Evolutionary conservation across 1,139 yeast genomes (phyloP).

Genomic region (Spencermartinsiella ligniputridi): DNA sequence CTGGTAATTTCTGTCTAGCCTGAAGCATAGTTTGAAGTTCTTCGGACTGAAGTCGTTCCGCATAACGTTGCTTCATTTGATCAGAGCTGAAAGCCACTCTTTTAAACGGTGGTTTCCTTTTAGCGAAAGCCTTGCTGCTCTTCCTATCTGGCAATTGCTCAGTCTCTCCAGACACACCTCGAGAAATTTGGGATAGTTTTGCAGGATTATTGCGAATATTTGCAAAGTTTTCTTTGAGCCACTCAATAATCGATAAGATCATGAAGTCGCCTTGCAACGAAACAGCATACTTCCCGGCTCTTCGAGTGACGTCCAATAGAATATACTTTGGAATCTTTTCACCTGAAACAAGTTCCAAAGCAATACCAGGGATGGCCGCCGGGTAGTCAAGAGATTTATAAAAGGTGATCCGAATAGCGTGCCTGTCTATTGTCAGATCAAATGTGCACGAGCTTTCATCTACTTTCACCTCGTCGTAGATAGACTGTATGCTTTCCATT

Average conservation of each 20-base stretch:
- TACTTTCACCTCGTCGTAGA: slow-evolving; percentile 34
- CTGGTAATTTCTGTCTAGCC: slow-evolving; percentile 63
- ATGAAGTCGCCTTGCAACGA: slow-evolving; percentile 63
- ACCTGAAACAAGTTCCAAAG: slow-evolving; percentile 22
- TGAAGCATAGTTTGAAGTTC: slow-evolving; percentile 37
- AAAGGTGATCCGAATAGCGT: slow-evolving; percentile 14
- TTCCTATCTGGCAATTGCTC: slow-evolving; percentile 5
- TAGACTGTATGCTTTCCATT: slow-evolving; percentile 58
- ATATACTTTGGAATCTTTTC: slow-evolving; percentile 67
- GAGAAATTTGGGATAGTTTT: slow-evolving; percentile 44
- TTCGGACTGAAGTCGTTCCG: slow-evolving; percentile 13
- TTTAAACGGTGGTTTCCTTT: background rate
- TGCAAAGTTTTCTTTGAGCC: slow-evolving; percentile 63
- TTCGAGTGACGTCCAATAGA: slow-evolving; percentile 57
- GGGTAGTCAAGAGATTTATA: slow-evolving; percentile 30
- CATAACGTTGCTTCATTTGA: slow-evolving; percentile 13
- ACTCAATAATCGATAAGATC: slow-evolving; percentile 62
- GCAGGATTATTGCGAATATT: slow-evolving; percentile 70
- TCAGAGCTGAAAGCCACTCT: slow-evolving; percentile 7
- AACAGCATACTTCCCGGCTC: slow-evolving; percentile 37
- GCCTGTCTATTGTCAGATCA: slow-evolving; percentile 6
- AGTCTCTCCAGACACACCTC: slow-evolving; percentile 33
- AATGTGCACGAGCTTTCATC: slow-evolving; percentile 14
- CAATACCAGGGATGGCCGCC: slow-evolving; percentile 30
- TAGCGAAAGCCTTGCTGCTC: background rate